phyloP scores from a whole-genome alignment of 2,329 filamentous ascomycete genomes.

The Botrytis deweyae region DNA sequence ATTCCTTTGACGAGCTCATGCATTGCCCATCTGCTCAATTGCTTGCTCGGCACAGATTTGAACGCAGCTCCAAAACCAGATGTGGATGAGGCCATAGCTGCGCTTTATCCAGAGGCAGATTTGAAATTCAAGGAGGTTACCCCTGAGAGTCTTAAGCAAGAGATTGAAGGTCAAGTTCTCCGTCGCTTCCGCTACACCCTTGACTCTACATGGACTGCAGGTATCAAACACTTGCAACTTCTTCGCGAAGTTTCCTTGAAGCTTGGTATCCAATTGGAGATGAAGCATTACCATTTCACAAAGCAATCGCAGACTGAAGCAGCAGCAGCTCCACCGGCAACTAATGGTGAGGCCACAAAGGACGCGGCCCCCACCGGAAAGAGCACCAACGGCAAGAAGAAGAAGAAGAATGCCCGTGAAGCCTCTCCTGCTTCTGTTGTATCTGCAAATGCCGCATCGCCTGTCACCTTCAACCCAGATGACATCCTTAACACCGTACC shows the following conservation, averaged over 20 bases:
- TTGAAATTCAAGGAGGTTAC: slow-evolving; percentile 78
- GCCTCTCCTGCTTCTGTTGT: slow-evolving; percentile 45
- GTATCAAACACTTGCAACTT: slow-evolving; percentile 74
- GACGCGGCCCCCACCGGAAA: slow-evolving; percentile 41
- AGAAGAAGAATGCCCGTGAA: slow-evolving; percentile 63
- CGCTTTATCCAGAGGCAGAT: slow-evolving; percentile 78
- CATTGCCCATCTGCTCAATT: slow-evolving; percentile 87
- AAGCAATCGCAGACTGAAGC: slow-evolving; percentile 43
- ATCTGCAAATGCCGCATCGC: slow-evolving; percentile 47
- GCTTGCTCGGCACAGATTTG: slow-evolving; percentile 73
- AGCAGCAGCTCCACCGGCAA: slow-evolving; percentile 38
- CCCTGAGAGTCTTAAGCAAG: slow-evolving; percentile 66
- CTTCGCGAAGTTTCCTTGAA: slow-evolving; percentile 87
- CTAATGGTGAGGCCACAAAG: slow-evolving; percentile 44
- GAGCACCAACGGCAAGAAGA: slow-evolving; percentile 41
- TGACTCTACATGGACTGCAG: slow-evolving; percentile 63
- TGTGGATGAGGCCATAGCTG: slow-evolving; percentile 69
- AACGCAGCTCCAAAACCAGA: slow-evolving; percentile 78
- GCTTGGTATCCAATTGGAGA: slow-evolving; percentile 82
- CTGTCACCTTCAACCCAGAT: slow-evolving; percentile 72
- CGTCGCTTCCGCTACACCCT: slow-evolving; percentile 77
- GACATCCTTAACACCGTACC: slow-evolving; percentile 94
- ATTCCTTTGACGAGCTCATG: slow-evolving; percentile 77
- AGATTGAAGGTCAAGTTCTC: slow-evolving; percentile 69
- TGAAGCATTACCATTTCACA: slow-evolving; percentile 72